Conservation (phyloP, 1,284 basidiomycete species). For the Leccinum subrobustum region DNA sequence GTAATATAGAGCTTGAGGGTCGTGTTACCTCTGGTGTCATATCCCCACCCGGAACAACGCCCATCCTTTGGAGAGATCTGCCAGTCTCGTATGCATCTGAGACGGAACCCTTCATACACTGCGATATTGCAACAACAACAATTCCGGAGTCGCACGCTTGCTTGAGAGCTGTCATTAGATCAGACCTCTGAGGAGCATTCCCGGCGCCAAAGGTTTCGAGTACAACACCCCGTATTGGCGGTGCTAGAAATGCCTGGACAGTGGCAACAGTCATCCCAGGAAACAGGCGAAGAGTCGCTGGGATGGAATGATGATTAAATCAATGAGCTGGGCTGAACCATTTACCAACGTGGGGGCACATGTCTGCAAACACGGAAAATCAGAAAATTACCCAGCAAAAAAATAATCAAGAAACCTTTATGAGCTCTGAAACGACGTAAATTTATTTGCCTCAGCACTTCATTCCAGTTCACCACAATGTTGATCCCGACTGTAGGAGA, state of each 20-base stretch:
- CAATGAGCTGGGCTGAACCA: slow-evolving; percentile 3
- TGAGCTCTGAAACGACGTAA: slow-evolving; percentile 78
- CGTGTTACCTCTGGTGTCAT: slow-evolving; percentile 87
- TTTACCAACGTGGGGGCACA: slow-evolving; percentile 77
- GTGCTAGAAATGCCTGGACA: slow-evolving; percentile 69
- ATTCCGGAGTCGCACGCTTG: slow-evolving; percentile 82
- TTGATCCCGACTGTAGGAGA: slow-evolving; percentile 74
- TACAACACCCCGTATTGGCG: slow-evolving; percentile 76
- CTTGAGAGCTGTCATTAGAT: slow-evolving; percentile 68
- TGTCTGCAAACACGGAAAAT: slow-evolving; percentile 43
- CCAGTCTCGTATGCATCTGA: slow-evolving; percentile 83
- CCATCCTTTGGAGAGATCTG: slow-evolving; percentile 66
- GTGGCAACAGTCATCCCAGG: slow-evolving; percentile 80
- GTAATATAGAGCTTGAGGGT: slow-evolving; percentile 1
- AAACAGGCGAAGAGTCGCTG: slow-evolving; percentile 80
- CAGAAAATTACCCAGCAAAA: slow-evolving; percentile 3
- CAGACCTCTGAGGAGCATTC: slow-evolving; percentile 74
- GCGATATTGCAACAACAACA: slow-evolving; percentile 88
- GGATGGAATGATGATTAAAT: slow-evolving; percentile 3
- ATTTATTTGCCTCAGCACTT: slow-evolving; percentile 78
- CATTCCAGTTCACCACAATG: slow-evolving; percentile 84
- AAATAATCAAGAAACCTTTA: slow-evolving; percentile 49
- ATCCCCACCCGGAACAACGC: slow-evolving; percentile 79
- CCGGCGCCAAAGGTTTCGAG: slow-evolving; percentile 91
- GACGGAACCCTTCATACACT: slow-evolving; percentile 83